Base-by-base conservation (phyloP, 2,329 filamentous ascomycete species). In the Acrodontium crateriforme region DNA sequence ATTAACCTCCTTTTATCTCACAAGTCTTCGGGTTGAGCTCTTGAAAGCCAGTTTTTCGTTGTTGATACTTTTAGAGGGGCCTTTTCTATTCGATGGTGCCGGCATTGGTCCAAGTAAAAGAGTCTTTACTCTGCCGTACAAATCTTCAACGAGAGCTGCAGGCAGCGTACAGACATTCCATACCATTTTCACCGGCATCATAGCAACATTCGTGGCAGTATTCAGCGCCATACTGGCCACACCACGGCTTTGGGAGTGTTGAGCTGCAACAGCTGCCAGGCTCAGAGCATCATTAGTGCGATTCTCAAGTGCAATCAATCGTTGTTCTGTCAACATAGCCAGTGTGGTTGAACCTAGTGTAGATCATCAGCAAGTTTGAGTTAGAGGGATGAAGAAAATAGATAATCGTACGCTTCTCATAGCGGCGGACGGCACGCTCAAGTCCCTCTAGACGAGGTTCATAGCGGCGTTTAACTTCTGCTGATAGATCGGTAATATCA, bases 331-430 rank as follows among this genome's bases (percentile, higher is more conserved):
- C 46, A 87, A 77, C 30, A 78, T 66, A 7, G 79, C 69, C 16
- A 84, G 68, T 6, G 85, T 62, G 0, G 77, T 77, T 4, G 78
- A 74, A 44, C n/a, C n/a, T n/a, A n/a, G n/a, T n/a, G n/a, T n/a
- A n/a, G n/a, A n/a, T n/a, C n/a, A n/a, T n/a, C n/a, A n/a, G n/a
- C n/a, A n/a, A n/a, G n/a, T n/a, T n/a, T n/a, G n/a, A n/a, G n/a
- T n/a, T n/a, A n/a, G n/a, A n/a, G n/a, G n/a, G n/a, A n/a, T n/a
- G n/a, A n/a, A n/a, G n/a, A n/a, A n/a, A n/a, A n/a, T n/a, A n/a
- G n/a, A n/a, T n/a, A n/a, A n/a, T n/a, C n/a, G n/a, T n/a, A n/a
- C 84, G 80, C 58, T 92, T 94, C 58, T 95, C 87, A 45, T 93
- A 93, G 18, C 83, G 74, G 12, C 87, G 71, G 24, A 95, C 78